A percentile compares a stretch with the other conserved stretches of the same genome.
Conservation (phyloP, 176 grass and related monocot genomes). For the Secale cereale region DNA sequence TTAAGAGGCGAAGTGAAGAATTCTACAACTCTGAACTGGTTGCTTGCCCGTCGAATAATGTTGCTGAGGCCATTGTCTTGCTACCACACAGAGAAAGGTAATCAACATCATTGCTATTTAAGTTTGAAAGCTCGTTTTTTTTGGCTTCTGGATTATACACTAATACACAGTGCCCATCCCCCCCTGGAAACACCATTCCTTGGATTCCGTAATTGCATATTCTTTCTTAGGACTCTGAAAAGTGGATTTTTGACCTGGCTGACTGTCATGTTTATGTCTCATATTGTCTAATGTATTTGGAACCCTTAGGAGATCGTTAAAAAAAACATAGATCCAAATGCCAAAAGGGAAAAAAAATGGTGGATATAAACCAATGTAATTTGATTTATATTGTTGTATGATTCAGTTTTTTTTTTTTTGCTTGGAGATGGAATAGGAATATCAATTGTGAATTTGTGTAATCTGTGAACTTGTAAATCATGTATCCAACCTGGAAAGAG, state of each 20-base stretch:
- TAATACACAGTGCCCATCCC: neutral
- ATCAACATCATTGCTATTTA: neutral
- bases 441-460: neutral
- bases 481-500: neutral
- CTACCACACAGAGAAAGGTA: constrained; percentile 95
- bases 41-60: constrained; percentile 72
- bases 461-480: constrained; percentile 13
- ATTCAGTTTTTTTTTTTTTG: neutral
- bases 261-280: neutral
- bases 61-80: constrained; percentile 61
- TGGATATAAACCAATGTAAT: neutral
- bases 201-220: neutral
- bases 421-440: neutral
- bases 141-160: neutral
- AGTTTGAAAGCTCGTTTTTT: neutral
- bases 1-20: constrained; percentile 72
- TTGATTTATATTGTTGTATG: constrained; percentile 13
- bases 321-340: neutral
- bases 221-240: neutral
- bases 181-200: neutral
- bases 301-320: neutral
- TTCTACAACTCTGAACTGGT: constrained; percentile 90
- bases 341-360: too few species aligned
- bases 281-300: constrained; percentile 1
- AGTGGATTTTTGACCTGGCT: constrained; percentile 1